Evolutionary conservation across 2,329 filamentous ascomycete genomes (phyloP).

Genomic region (Westerdykella aurantiaca): DNA sequence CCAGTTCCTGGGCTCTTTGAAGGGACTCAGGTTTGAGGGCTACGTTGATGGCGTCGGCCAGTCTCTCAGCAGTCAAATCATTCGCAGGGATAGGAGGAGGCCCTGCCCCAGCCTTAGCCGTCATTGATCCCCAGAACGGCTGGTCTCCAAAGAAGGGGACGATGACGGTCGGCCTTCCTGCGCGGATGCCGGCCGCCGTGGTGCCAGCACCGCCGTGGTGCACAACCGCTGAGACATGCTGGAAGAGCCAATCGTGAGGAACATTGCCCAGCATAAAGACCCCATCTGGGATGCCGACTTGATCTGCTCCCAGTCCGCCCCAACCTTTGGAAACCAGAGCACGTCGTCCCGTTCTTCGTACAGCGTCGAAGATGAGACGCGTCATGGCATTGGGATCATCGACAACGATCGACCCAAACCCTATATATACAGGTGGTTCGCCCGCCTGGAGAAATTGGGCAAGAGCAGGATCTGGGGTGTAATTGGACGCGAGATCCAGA

Average conservation of each 20-base stretch:
- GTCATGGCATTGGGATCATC: constrained; percentile 41
- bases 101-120: constrained; percentile 37
- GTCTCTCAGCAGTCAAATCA: constrained; percentile 35
- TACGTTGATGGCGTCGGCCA: constrained; percentile 35
- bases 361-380: constrained; percentile 38
- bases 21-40: constrained; percentile 35
- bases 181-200: constrained; percentile 77
- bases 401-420: constrained; percentile 40
- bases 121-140: constrained; percentile 40
- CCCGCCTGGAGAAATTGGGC: constrained; percentile 36
- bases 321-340: constrained; percentile 83
- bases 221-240: constrained; percentile 72
- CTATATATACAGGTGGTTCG: constrained; percentile 39
- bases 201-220: constrained; percentile 87
- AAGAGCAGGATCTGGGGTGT: constrained; percentile 36
- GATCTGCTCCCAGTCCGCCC: constrained; percentile 73
- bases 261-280: constrained; percentile 81
- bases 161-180: constrained; percentile 73
- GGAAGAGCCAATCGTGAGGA: constrained; percentile 85
- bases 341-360: constrained; percentile 57
- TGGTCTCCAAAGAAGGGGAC: constrained; percentile 65
- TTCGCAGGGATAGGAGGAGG: constrained; percentile 38
- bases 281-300: constrained; percentile 58
- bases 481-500: constrained; percentile 36
- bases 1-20: constrained; percentile 33